Base-by-base conservation (phyloP, 345 rosid genomes). In the Ailanthus altissimus region DNA sequence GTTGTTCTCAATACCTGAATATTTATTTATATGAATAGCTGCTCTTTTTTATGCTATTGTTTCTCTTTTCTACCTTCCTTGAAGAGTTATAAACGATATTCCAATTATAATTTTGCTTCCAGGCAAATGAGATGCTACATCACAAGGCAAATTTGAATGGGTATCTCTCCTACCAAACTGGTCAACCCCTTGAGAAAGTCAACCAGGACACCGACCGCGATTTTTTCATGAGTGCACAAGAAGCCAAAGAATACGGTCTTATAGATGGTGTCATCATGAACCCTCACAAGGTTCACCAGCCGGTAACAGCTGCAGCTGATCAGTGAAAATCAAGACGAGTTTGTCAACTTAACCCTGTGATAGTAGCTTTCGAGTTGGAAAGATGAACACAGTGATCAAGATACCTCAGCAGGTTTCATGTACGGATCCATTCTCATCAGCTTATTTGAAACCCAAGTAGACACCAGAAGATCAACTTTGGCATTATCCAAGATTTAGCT, bases 161-260 rank as follows among this genome's bases (percentile, higher is more conserved):
- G 7, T 87, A 85, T 81, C 90, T 89, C 6, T 82, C 89, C 72
- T 85, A 81, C 78, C 86, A 87, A 64, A 87, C 90, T 42, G 90
- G 88, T 23, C 90, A 87, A 76, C 83, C 82, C 79, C 83, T 85
- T 1, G 89, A 83, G 77, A 85, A 79, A 81, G 81, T 89, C 76
- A 84, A 87, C 63, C 73, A 81, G 77, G 92, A 89, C 73, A 87
- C 92, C 4, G 90, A 89, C 56, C 88, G 87, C 8, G 92, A 87
- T 80, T 87, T 81, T 86, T 89, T 89, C 89, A 87, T 89, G 92
- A 83, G 90, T 57, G 85, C 92, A 45, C 72, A 85, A 69, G 92
- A 89, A 84, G 85, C 92, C 62, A 73, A 82, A 78, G 92, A 85
- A 21, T 89, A 89, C n/a, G 88, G 92, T 59, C 85, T 89, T 21